Base-by-base conservation (phyloP, 345 rosid genomes). In the Aethionema arabicum region DNA sequence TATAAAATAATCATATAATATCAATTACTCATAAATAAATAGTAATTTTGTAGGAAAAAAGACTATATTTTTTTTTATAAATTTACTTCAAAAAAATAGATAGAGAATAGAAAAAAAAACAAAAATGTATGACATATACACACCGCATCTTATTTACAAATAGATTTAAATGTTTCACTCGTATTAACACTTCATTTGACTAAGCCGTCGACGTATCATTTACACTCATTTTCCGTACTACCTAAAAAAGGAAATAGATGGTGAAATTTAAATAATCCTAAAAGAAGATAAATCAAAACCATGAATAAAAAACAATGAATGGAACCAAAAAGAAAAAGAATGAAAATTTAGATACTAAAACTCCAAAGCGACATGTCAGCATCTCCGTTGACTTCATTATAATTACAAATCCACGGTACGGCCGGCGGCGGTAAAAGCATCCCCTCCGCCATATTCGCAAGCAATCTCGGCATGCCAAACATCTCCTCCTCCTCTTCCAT, bases 351-450 rank as follows among this genome's bases (percentile, higher is more conserved):
- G 30, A n/a, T 40, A 32, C 0, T 4, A 30, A 14, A 7, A 29
- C 85, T 37, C n/a, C n/a, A n/a, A n/a, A n/a, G n/a, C n/a, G n/a
- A n/a, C n/a, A n/a, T n/a, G n/a, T n/a, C n/a, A n/a, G 31, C 76
- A 12, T 64, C 76, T 2, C 7, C 65, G 21, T 76, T 83, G 33
- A 38, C 12, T 27, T 73, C 80, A 8, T 73, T n/a, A n/a, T n/a
- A 15, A 44, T 21, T 73, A 8, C 56, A 49, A n/a, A 21, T 48
- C 5, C 69, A 60, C 11, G 29, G 66, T 43, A 72, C 66, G 13
- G 68, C 74, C 12, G 84, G 90, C 6, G 82, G 92, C 2, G 95
- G 80, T 71, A 90, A 36, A 40, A 87, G 63, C 96, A 86, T 80
- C 12, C 79, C 91, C 45, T 79, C 83, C 0, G 96, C 96, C 93